These are phyloP conservation scores for Backusella liffmaniae DNA, from an alignment of 192 early-diverging fungal species.

Conservation along the genomic window DNA sequence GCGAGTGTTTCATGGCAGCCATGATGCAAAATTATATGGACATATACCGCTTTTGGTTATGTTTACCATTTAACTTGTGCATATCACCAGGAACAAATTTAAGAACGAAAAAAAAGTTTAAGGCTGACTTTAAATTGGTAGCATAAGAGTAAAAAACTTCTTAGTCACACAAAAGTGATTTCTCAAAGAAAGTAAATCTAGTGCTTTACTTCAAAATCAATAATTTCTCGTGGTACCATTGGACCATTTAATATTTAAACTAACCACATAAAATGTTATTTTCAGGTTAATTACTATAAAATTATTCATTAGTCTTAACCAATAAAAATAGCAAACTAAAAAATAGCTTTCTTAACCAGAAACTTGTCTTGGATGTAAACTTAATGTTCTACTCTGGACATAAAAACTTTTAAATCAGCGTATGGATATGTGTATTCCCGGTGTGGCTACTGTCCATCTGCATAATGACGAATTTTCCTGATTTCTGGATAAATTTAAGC, in stretches of 20 bases:
- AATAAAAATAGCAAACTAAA: not conserved
- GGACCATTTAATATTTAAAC: not conserved
- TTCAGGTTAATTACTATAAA: not conserved
- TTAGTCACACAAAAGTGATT: not conserved
- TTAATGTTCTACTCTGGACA: no score
- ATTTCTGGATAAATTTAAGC: not conserved
- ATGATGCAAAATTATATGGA: not conserved
- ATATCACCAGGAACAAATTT: not conserved
- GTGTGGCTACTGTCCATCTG: no score
- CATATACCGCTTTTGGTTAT: conserved; percentile 2
- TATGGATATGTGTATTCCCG: no score
- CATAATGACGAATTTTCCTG: not conserved
- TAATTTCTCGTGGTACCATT: not conserved
- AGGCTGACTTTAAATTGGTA: not conserved
- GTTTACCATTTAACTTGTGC: not conserved
- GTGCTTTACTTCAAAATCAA: not conserved
- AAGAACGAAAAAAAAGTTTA: not conserved
- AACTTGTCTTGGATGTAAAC: no score
- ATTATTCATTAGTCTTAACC: not conserved
- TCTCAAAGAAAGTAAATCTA: not conserved
- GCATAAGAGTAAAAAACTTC: not conserved
- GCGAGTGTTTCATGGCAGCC: not conserved
- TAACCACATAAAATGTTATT: not conserved
- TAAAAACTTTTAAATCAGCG: no score
- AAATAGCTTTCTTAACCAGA: no score